These are phyloP conservation scores for Boletus subcaerulescens DNA, from an alignment of 768 basidiomycete genomes.

Conservation along the genomic window DNA sequence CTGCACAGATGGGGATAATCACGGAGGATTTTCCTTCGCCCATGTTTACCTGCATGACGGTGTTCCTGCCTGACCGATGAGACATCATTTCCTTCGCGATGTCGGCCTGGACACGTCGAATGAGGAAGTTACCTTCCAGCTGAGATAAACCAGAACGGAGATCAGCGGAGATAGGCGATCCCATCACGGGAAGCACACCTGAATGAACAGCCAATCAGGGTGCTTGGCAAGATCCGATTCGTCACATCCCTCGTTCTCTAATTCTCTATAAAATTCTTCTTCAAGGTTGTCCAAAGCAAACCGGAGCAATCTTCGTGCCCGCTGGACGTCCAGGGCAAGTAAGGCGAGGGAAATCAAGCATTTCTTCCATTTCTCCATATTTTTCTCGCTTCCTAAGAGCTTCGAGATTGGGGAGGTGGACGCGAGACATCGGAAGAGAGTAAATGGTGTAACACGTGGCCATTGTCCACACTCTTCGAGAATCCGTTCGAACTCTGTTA, in stretches of 20 bases:
- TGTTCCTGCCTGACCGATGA: no score
- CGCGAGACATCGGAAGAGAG: not conserved
- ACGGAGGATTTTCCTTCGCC: no score
- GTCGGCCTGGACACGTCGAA: not conserved
- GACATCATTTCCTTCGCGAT: no score
- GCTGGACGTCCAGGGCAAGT: not conserved
- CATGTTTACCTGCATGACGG: no score
- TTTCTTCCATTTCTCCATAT: not conserved
- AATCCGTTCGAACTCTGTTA: not conserved
- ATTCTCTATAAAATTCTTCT: not conserved
- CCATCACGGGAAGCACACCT: not conserved
- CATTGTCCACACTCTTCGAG: not conserved
- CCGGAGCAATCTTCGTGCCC: no score
- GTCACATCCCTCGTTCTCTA: not conserved
- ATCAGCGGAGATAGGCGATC: not conserved
- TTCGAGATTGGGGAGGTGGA: not conserved
- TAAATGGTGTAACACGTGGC: not conserved
- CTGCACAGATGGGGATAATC: no score
- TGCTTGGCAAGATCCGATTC: not conserved
- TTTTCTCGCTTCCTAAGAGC: no score
- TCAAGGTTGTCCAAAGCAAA: not conserved
- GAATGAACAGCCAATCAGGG: not conserved
- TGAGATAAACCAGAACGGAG: not conserved
- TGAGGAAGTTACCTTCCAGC: not conserved
- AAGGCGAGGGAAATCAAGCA: not conserved